Percentiles rank a stretch among this genome's conserved stretches.
Conservation (phyloP, 2,329 filamentous ascomycete species). For the Penicillium sp. region DNA sequence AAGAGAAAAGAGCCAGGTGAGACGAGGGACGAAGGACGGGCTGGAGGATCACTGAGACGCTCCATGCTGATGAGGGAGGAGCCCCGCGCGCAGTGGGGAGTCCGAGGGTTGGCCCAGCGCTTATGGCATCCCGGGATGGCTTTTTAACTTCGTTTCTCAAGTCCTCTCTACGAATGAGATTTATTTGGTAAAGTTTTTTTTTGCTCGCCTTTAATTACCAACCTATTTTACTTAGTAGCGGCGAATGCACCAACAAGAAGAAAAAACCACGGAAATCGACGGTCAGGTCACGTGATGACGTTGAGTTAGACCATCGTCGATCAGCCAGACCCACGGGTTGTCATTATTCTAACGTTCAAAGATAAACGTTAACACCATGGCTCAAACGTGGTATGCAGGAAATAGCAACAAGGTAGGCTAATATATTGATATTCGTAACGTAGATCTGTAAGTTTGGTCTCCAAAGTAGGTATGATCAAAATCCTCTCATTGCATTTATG, state of each 20-base stretch:
- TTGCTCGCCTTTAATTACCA: not conserved
- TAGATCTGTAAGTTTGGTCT: not conserved
- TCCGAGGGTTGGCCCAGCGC: constrained; percentile 12
- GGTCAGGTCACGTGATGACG: not conserved
- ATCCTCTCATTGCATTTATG: not conserved
- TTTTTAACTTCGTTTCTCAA: not conserved
- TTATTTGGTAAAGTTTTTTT: not conserved
- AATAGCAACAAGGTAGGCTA: not conserved
- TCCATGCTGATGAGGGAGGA: constrained; percentile 27
- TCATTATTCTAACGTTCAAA: not conserved
- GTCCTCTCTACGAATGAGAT: not conserved
- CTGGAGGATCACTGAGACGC: constrained; percentile 24
- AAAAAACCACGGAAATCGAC: not conserved
- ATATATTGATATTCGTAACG: not conserved
- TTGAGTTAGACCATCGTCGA: not conserved
- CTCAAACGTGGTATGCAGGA: not conserved
- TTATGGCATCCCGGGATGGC: constrained; percentile 11
- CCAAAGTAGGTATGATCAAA: not conserved
- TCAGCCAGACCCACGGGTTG: not conserved
- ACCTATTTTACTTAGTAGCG: not conserved
- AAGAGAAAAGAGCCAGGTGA: constrained; percentile 40
- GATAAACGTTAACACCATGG: not conserved
- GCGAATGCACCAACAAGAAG: not conserved
- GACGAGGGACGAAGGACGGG: constrained; percentile 32
- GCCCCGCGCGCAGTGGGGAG: constrained; percentile 25